Base-by-base conservation (phyloP, 306 rosid species). In the Cucurbita ficifolia region DNA sequence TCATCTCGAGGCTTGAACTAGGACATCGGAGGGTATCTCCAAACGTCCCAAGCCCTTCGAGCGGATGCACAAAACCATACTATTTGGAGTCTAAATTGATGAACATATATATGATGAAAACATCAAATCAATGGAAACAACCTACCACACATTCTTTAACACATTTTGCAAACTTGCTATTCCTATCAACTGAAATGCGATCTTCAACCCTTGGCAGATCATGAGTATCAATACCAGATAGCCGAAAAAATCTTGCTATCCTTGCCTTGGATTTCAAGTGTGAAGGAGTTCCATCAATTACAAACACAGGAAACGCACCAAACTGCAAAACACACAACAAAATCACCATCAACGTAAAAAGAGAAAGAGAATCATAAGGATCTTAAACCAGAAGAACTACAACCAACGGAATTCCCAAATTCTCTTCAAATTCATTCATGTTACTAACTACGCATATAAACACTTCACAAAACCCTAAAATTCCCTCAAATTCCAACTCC, bases 61-160 rank as follows among this genome's bases (percentile, higher is more conserved):
- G 40, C 17, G 8, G 63, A 11, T 29, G 63, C 63, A 57, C 39
- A 17, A 61, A 59, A 61, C 46, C 68, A 36, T 61, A 60, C 21
- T 8, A 16, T 60, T 35, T 19, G 72, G 10, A 43, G 53, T 65
- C 38, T 65, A 65, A 40, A 65, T 11, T 42, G 33, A 18, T 18
- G 70, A 14, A 40, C 16, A 63, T 63, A 61, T 60, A 69, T 54
- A 2, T 73, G 68, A 22, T 39, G 43, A 75, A 39, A 67, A 51
- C 22, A 14, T 39, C 65, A 82, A 75, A 74, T 61, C 54, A 53
- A 74, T 72, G 42, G 73, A 45, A 10, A 24, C 10, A 14, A 36
- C 92, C 40, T 76, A 94, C 96, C 89, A 89, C 96, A 81, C 97
- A 94, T 80, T 90, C 96, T 82, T 84, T 87, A 79, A 94, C 88